Evolutionary conservation across 2,329 filamentous ascomycete species (phyloP).

Genomic region (Phaeophleospora eucalypticola): DNA sequence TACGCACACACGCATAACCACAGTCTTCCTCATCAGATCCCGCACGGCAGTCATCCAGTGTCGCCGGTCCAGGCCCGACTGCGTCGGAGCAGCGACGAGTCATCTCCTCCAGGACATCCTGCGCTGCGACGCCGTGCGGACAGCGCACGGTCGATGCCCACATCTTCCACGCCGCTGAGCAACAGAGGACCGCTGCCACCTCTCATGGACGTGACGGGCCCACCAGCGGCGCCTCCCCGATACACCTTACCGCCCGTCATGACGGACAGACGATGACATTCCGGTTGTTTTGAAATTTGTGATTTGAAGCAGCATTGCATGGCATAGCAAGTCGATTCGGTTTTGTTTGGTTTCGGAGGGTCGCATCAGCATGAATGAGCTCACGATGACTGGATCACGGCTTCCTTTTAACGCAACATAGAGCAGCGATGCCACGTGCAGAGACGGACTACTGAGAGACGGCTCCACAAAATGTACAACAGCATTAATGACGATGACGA

Average conservation of each 20-base stretch:
- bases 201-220: conserved; percentile 25
- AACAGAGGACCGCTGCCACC: conserved; percentile 25
- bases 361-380: conserved; percentile 5
- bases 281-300: background rate
- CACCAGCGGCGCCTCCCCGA: conserved; percentile 14
- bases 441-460: conserved; percentile 1
- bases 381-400: conserved; percentile 4
- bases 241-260: conserved; percentile 31
- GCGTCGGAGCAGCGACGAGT: conserved; percentile 25
- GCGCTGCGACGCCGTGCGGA: conserved; percentile 29
- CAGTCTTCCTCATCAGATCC: conserved; percentile 31
- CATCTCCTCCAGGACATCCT: conserved; percentile 18
- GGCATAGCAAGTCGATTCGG: background rate
- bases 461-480: background rate
- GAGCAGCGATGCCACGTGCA: conserved; percentile 4
- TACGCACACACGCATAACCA: conserved; percentile 33
- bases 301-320: conserved; percentile 1
- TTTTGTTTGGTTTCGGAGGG: background rate
- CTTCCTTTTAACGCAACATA: background rate
- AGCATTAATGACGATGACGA: background rate
- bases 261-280: conserved; percentile 25
- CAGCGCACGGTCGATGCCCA: conserved; percentile 29
- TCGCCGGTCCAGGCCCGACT: conserved; percentile 27
- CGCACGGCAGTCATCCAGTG: conserved; percentile 25
- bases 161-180: conserved; percentile 12